phyloP scores from a whole-genome alignment of 805 yeast species.

The Candida insectorum region DNA sequence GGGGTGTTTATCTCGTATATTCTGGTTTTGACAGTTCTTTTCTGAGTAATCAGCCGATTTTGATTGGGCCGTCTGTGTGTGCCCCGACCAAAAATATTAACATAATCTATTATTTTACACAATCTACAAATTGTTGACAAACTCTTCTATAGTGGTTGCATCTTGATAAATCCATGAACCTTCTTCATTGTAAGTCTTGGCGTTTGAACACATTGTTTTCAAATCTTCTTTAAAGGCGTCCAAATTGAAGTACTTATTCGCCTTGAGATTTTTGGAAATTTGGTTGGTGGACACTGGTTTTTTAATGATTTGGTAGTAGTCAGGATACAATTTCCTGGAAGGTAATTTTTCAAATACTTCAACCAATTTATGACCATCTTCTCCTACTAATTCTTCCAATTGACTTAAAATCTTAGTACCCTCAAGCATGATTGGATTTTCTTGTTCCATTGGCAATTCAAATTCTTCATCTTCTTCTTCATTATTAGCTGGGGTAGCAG shows the following conservation, averaged over 20 bases:
- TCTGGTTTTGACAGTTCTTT: no score
- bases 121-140: not conserved
- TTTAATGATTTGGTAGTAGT: conserved; percentile 67
- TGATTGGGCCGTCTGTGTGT: no score
- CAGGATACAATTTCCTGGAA: conserved; percentile 72
- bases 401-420: conserved; percentile 42
- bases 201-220: conserved; percentile 65
- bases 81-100: no score
- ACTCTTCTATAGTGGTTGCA: conserved; percentile 45
- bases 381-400: conserved; percentile 40
- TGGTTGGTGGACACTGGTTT: conserved; percentile 59
- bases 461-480: conserved; percentile 14
- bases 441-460: conserved; percentile 11
- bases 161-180: conserved; percentile 62
- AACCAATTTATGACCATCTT: conserved; percentile 33
- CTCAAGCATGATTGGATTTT: conserved; percentile 18
- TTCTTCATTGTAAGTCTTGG: conserved; percentile 67
- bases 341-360: conserved; percentile 66
- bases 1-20: no score
- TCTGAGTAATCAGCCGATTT: no score
- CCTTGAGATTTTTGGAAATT: conserved; percentile 47
- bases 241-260: conserved; percentile 31
- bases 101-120: no score
- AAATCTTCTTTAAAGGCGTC: conserved; percentile 59
- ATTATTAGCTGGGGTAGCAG: conserved; percentile 15